phyloP scores from a whole-genome alignment of 768 basidiomycete species.

The Boletus sp. region DNA sequence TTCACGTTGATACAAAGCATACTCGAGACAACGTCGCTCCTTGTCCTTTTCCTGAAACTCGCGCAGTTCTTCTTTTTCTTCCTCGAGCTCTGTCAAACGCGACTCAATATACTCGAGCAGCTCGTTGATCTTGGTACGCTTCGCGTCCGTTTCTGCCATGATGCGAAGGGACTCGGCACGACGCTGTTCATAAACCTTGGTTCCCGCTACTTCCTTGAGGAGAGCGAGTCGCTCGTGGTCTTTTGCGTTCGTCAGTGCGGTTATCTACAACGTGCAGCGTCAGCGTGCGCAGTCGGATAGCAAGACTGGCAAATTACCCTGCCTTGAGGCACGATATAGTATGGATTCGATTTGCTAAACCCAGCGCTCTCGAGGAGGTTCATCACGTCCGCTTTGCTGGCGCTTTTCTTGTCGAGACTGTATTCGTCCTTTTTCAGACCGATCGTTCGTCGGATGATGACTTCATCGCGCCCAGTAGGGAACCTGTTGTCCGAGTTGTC shows the following conservation, averaged over 20 bases:
- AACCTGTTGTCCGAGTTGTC: conserved; percentile 95
- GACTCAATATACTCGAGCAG: conserved; percentile 89
- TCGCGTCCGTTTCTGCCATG: conserved; percentile 95
- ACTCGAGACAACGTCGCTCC: conserved; percentile 91
- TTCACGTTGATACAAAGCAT: conserved; percentile 90
- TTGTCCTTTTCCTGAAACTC: conserved; percentile 97
- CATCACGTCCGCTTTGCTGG: conserved; percentile 96
- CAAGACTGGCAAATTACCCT: conserved; percentile 53
- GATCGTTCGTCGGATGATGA: conserved; percentile 89
- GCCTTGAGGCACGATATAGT: conserved; percentile 99
- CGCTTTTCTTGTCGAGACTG: conserved; percentile 92
- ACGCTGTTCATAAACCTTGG: conserved; percentile 96
- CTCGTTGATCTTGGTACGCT: conserved; percentile 88
- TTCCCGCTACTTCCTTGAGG: conserved; percentile 98
- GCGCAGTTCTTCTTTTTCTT: conserved; percentile 97
- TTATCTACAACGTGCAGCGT: conserved; percentile 58
- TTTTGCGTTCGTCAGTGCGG: conserved; percentile 94
- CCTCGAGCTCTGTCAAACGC: conserved; percentile 86
- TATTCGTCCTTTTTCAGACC: conserved; percentile 99
- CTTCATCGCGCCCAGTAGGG: conserved; percentile 85
- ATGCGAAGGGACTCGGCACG: conserved; percentile 90
- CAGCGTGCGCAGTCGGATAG: conserved; percentile 4
- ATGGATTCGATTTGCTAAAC: conserved; percentile 97
- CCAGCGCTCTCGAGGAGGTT: conserved; percentile 95
- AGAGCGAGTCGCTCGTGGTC: conserved; percentile 90